Base-by-base conservation (phyloP, 78 protist genomes). In the Dictyostelium discoideum region DNA sequence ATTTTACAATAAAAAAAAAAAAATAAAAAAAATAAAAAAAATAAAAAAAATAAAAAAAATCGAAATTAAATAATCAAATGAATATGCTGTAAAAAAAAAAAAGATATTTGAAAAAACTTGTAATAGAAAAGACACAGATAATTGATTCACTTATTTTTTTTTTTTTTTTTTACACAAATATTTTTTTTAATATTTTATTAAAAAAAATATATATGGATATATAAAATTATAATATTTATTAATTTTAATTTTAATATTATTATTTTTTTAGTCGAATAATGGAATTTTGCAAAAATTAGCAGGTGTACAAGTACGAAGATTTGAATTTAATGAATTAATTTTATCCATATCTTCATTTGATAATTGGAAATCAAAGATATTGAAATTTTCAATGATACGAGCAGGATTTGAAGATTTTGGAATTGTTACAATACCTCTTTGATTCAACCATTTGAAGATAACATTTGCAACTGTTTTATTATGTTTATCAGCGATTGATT, bases 351-450 rank as follows among this genome's bases (percentile, higher is more conserved):
- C 85, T 11, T 24, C 24, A 72, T 88, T 84, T 20, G 73, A 10
- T 2, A 88, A 10, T 29, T 14, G 5, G 46, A 92, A 85, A 44
- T 83, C 86, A 83, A 60, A 85, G 7, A 85, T 40, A 20, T 88
- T 24, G 20, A 80, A 54, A 50, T 94, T 94, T 46, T 94, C 93
- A 46, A 80, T 79, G 24, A 94, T 85, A 87, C 97, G 88, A 18
- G 57, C 26, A 26, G 86, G 72, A 20, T 50, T 94, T 8, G 9
- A 37, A 37, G 93, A 85, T 77, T 94, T 94, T 81, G 97, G 93
- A 74, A 94, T 86, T 5, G 83, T 87, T 42, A 54, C 67, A 4
- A 40, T 22, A 24, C 89, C 89, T 13, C 40, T 18, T 72, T 50
- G 83, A 22, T 65, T 20, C 6, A n/a, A 67, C 87, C 86, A 89